Base-by-base conservation (phyloP, 495 filamentous ascomycete species). In the Trichoderma virens region DNA sequence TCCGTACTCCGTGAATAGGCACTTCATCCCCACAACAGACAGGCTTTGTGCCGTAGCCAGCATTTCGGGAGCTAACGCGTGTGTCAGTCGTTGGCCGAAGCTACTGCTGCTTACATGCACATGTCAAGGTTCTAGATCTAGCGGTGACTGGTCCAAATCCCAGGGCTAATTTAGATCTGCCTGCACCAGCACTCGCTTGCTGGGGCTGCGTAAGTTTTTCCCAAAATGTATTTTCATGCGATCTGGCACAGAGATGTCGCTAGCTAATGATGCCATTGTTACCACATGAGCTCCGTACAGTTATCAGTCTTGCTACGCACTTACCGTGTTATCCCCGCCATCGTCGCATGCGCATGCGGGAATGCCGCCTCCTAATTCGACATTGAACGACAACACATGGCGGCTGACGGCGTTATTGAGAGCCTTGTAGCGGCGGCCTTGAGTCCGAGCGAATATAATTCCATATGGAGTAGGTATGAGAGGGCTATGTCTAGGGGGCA, bases 201-300 rank as follows among this genome's bases (percentile, higher is more conserved):
- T 47, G 51, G 51, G 51, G 27, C 51, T 27, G 51, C 51, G 51
- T 56, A 56, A 56, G 25, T 56, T 56, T 56, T 56, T 56, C 51
- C 51, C 27, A 30, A 56, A 56, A 56, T 28, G 27, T 47, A 47
- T 16, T n/a, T 11, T 6, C 6, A 7, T 47, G 20, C 43, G 43
- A 47, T 47, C 43, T 47, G 43, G 18, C 43, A 9, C 18, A 16
- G 5, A 47, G 20, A 47, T 23, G 43, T 8, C 43, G 43, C 43
- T 47, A 20, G 20, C 18, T 47, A 25, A 13, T 35, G 34, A 35
- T 35, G 34, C 34, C 34, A 35, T 35, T 35, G 0, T 35, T 13
- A 7, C 6, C 34, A 35, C 6, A 35, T 2, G 1, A 13, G 43
- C 43, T 23, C 18, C 43, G 6, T 47, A 20, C 43, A 47, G 43